These are phyloP conservation scores for Simplicillium aogashimaense DNA, from an alignment of 2,329 filamentous ascomycete species.

Conservation along the genomic window DNA sequence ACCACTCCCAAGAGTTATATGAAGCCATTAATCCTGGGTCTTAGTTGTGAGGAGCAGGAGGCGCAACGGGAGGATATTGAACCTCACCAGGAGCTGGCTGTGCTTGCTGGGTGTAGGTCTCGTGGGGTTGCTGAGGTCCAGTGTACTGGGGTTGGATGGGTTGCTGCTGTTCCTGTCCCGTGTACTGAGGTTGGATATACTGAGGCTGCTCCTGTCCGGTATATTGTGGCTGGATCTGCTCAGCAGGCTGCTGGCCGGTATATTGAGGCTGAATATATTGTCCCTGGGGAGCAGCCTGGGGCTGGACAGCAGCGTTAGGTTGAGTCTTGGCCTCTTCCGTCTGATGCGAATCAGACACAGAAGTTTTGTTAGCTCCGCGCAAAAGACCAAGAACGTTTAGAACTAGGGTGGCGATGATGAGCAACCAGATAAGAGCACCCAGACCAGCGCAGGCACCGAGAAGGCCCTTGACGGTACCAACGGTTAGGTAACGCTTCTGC, in stretches of 20 bases:
- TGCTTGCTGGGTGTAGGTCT: conserved; percentile 4
- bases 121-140: conserved; percentile 8
- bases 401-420: conserved; percentile 26
- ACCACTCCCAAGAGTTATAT: no score
- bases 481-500: conserved; percentile 1
- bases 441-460: conserved; percentile 31
- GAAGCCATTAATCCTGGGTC: no score
- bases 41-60: not conserved
- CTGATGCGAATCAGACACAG: conserved; percentile 15
- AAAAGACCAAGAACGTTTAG: conserved; percentile 25
- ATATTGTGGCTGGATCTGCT: conserved; percentile 12
- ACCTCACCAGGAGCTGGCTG: conserved; percentile 5
- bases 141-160: conserved; percentile 12
- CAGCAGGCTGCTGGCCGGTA: conserved; percentile 15
- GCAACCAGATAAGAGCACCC: conserved; percentile 32
- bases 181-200: conserved; percentile 1
- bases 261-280: not conserved
- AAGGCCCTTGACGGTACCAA: conserved; percentile 1
- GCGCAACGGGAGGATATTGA: not conserved
- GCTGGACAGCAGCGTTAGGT: not conserved
- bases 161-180: conserved; percentile 2
- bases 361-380: conserved; percentile 7
- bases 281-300: not conserved
- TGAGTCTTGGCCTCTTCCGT: conserved; percentile 17
- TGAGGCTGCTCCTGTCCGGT: conserved; percentile 13